A percentile compares a stretch with the other conserved stretches of the same genome.
phyloP scores from a whole-genome alignment of 202 grass and related monocot genomes.

The Cymbopogon flexuosus region DNA sequence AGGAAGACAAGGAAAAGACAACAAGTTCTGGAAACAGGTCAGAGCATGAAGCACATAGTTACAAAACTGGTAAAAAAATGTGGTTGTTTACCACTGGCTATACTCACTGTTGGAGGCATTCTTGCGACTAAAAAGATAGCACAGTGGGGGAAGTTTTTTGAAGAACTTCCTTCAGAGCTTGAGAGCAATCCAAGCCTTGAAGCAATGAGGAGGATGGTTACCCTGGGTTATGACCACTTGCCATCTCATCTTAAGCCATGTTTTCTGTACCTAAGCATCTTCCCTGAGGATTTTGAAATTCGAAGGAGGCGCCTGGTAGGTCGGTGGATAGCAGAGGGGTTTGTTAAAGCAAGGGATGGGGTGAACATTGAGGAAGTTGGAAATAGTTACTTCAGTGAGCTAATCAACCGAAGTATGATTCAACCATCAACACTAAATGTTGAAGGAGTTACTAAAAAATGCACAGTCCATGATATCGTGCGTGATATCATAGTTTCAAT shows the following conservation, averaged over 20 bases:
- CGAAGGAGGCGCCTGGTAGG: background rate
- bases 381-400: background rate
- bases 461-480: constrained; percentile 15
- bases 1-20: background rate
- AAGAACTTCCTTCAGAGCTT: constrained; percentile 17
- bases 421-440: background rate
- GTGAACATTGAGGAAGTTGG: background rate
- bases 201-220: constrained; percentile 1
- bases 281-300: constrained; percentile 29
- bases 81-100: constrained; percentile 8
- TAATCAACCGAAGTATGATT: constrained; percentile 14
- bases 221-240: constrained; percentile 20
- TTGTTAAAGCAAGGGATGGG: constrained; percentile 9
- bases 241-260: constrained; percentile 35
- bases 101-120: constrained; percentile 8
- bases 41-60: background rate
- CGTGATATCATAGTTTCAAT: constrained; percentile 29
- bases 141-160: constrained; percentile 14
- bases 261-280: constrained; percentile 30
- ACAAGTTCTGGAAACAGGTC: background rate
- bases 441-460: background rate
- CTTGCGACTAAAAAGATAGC: background rate
- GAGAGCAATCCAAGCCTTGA: constrained; percentile 26
- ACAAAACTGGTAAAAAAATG: constrained; percentile 18
- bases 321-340: constrained; percentile 20